Evolutionary conservation across 371 early-diverging fungal genomes (phyloP).

Genomic region (Saksenaea vasiformis): DNA sequence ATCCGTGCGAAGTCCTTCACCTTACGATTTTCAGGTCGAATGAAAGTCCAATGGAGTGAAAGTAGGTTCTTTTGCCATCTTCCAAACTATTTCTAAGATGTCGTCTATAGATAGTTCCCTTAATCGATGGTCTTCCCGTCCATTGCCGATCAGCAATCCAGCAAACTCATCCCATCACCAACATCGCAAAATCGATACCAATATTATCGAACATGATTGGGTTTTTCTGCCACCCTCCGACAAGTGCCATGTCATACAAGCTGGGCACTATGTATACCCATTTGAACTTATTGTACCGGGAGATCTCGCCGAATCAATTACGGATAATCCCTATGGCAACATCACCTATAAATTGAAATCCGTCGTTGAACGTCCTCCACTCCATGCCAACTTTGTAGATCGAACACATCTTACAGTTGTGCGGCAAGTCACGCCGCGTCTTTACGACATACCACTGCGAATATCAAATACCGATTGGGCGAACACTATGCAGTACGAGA

Average conservation of each 20-base stretch:
- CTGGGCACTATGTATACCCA: conserved; percentile 32
- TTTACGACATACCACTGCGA: conserved; percentile 16
- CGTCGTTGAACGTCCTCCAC: conserved; percentile 33
- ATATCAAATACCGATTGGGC: conserved; percentile 28
- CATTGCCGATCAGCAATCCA: not conserved
- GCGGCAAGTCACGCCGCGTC: conserved; percentile 6
- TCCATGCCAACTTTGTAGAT: conserved; percentile 29
- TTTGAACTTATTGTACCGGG: conserved; percentile 28
- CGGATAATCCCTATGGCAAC: conserved; percentile 31
- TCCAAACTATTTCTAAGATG: not conserved
- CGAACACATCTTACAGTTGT: conserved; percentile 14
- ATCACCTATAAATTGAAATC: conserved; percentile 45
- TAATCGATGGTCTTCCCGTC: conserved; percentile 3
- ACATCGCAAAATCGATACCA: not conserved
- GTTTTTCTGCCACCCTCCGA: conserved; percentile 14
- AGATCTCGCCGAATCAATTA: conserved; percentile 38
- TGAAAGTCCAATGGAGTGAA: conserved; percentile 17
- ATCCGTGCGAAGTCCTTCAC: conserved; percentile 7
- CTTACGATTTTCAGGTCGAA: conserved; percentile 11
- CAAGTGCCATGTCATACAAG: conserved; percentile 15
- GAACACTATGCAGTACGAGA: conserved; percentile 26
- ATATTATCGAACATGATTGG: conserved; percentile 10
- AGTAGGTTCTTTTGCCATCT: conserved; percentile 6
- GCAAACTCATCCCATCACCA: not conserved
- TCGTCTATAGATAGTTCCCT: not conserved